Percentiles rank a stretch among this genome's conserved stretches.
These are phyloP conservation scores for Chalaropsis ovoidea DNA, from an alignment of 2,329 filamentous ascomycete genomes.

Conservation along the genomic window DNA sequence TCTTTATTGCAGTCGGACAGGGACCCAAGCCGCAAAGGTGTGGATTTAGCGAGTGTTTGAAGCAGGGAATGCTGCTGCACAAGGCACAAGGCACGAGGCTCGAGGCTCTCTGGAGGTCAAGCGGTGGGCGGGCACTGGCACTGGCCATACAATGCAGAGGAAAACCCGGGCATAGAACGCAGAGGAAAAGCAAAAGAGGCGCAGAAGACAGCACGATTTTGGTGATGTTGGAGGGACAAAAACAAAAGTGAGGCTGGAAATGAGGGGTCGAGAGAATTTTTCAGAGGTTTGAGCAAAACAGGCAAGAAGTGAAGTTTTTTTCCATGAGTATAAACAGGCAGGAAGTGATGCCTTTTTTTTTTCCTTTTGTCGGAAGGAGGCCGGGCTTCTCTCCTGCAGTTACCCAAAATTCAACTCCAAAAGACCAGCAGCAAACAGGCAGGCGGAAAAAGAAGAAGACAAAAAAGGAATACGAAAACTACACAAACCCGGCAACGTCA, in stretches of 20 bases:
- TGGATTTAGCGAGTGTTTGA: slow-evolving; percentile 17
- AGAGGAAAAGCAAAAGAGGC: background rate
- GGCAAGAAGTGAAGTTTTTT: background rate
- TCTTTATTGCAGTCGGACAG: background rate
- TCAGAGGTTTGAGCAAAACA: background rate
- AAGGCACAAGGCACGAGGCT: background rate
- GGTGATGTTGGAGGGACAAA: background rate
- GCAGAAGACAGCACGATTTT: background rate
- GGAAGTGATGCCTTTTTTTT: background rate
- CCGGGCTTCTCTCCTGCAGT: background rate
- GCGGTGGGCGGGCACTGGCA: slow-evolving; percentile 5
- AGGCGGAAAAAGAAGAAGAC: background rate
- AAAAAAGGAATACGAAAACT: slow-evolving; percentile 1
- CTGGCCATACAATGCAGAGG: slow-evolving; percentile 4
- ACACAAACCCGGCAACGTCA: background rate
- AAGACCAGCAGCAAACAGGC: background rate
- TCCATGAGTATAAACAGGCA: background rate
- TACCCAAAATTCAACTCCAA: background rate
- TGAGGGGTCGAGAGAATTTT: background rate
- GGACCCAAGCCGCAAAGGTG: slow-evolving; percentile 9
- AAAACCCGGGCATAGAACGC: too few species aligned
- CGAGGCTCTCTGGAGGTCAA: background rate
- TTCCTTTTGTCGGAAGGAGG: background rate
- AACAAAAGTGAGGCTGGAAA: background rate
- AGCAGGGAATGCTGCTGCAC: slow-evolving; percentile 13